These are phyloP conservation scores for Pichia phayaonensis DNA, from an alignment of 805 yeast genomes.

Conservation along the genomic window DNA sequence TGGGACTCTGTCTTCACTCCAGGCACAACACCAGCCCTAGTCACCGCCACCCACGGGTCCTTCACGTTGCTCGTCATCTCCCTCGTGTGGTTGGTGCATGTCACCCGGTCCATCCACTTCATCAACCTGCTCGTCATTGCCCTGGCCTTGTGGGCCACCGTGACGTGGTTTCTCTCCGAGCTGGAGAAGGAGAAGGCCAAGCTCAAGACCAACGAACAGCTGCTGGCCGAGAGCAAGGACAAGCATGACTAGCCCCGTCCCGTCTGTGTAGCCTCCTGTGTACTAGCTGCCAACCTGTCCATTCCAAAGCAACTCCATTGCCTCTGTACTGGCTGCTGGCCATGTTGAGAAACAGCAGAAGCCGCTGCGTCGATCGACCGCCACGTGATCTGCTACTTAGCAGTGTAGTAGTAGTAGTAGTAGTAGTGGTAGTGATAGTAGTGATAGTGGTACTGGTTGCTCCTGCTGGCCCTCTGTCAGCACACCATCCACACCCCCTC, in stretches of 20 bases:
- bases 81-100: slow-evolving; percentile 48
- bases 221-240: slow-evolving; percentile 18
- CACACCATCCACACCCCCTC: background rate
- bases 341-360: too few relatives aligned
- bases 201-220: slow-evolving; percentile 36
- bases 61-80: slow-evolving; percentile 58
- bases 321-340: too few relatives aligned
- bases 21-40: slow-evolving; percentile 83
- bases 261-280: too few relatives aligned
- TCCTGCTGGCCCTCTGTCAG: too few relatives aligned
- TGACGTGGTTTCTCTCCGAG: slow-evolving; percentile 85
- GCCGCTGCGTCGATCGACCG: too few relatives aligned
- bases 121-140: slow-evolving; percentile 38
- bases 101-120: slow-evolving; percentile 63
- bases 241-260: background rate
- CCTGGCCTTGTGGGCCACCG: slow-evolving; percentile 61
- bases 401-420: too few relatives aligned
- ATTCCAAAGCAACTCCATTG: too few relatives aligned
- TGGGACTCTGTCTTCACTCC: slow-evolving; percentile 93
- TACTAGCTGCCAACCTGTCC: too few relatives aligned
- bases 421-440: too few relatives aligned
- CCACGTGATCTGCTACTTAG: too few relatives aligned
- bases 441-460: too few relatives aligned
- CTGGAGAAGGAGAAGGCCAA: slow-evolving; percentile 38
- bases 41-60: slow-evolving; percentile 83